Evolutionary conservation across 345 rosid genomes (phyloP).

Genomic region (Passiflora organensis): DNA sequence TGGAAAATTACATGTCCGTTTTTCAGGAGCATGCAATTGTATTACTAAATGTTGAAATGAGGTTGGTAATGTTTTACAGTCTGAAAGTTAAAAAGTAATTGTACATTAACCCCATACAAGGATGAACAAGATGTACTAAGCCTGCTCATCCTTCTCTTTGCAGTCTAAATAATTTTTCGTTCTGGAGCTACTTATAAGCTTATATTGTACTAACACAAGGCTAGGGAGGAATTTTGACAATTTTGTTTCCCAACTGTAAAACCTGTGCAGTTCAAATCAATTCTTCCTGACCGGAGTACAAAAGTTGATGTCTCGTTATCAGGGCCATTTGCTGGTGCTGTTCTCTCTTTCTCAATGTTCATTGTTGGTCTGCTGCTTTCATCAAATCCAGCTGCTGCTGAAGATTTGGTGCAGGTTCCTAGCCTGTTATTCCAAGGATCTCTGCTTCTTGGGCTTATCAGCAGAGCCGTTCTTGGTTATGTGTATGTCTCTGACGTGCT

Average conservation of each 20-base stretch:
- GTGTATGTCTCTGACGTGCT: constrained; percentile 49
- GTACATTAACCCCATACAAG: no score
- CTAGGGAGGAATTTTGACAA: background rate
- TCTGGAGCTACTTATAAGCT: no score
- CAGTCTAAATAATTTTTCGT: no score
- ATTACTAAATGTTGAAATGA: no score
- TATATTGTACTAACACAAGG: background rate
- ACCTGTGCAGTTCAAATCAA: constrained; percentile 74
- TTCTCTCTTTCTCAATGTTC: constrained; percentile 82
- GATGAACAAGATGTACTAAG: no score
- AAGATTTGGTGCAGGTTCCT: constrained; percentile 89
- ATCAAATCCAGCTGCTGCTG: constrained; percentile 59
- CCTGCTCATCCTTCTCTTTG: no score
- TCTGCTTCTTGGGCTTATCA: constrained; percentile 90
- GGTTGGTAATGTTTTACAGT: no score
- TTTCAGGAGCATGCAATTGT: no score
- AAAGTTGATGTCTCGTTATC: constrained; percentile 84
- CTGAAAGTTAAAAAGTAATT: no score
- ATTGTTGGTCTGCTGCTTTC: constrained; percentile 82
- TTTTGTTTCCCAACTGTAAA: background rate
- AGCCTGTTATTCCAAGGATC: constrained; percentile 91
- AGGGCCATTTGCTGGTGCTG: constrained; percentile 94
- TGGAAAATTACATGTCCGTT: no score
- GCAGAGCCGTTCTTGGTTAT: constrained; percentile 85
- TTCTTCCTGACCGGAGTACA: constrained; percentile 87